phyloP scores from a whole-genome alignment of 176 grass and related monocot species.

The Zea mays region DNA sequence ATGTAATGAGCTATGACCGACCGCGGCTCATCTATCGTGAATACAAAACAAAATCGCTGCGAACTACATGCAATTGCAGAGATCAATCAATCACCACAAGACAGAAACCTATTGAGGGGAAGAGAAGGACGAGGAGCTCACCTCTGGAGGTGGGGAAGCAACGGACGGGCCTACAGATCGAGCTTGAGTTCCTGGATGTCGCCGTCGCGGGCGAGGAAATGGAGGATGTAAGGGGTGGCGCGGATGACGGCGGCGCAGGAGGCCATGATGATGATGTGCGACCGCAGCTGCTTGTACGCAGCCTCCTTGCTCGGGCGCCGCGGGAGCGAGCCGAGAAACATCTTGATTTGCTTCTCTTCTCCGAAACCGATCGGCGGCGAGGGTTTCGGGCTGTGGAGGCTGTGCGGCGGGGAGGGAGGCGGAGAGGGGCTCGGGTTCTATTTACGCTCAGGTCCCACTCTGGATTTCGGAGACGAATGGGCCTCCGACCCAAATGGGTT shows the following conservation, averaged over 20 bases:
- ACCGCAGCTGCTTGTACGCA: constrained; percentile 65
- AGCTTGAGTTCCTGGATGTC: constrained; percentile 53
- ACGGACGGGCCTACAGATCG: constrained; percentile 33
- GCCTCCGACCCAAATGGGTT: not conserved
- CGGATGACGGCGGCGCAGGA: constrained; percentile 57
- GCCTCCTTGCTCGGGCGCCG: constrained; percentile 67
- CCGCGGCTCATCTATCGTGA: not conserved
- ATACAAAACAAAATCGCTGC: not conserved
- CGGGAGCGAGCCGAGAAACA: constrained; percentile 47
- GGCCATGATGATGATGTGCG: constrained; percentile 50
- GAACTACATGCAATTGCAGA: not conserved
- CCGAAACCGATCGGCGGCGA: constrained; percentile 17
- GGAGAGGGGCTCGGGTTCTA: not conserved
- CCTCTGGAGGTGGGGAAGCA: not conserved
- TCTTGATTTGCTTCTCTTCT: constrained; percentile 19
- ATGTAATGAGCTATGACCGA: not conserved
- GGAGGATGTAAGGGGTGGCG: constrained; percentile 68
- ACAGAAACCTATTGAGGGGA: not conserved
- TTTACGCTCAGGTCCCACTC: not conserved
- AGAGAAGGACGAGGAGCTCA: not conserved
- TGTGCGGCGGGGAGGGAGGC: not conserved
- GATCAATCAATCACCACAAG: not conserved
- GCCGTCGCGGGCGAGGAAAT: constrained; percentile 53
- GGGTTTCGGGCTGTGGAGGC: constrained; percentile 25
- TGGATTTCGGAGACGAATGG: not conserved